Base-by-base conservation (phyloP, 768 basidiomycete genomes). In the Leccinum longicurvipes region DNA sequence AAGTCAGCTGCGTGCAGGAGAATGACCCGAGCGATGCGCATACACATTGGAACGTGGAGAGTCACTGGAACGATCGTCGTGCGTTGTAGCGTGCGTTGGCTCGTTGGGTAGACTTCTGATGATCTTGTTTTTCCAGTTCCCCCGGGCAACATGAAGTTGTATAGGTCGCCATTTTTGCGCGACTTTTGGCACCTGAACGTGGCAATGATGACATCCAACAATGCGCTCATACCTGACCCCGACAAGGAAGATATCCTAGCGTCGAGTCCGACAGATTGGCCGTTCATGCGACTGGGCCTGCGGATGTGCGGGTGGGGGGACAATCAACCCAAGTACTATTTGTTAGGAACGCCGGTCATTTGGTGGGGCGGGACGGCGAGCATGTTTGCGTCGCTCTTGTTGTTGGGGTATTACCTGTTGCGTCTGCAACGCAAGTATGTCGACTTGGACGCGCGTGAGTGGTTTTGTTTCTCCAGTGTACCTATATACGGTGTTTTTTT, bases 161-260 rank as follows among this genome's bases (percentile, higher is more conserved):
- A 96, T 75, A 79, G 76, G 36, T 96, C 96, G 2, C 89, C 96
- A 0, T 99, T 99, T 81, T 74, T 96, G 46, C 86, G 90, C 50
- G 96, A 99, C 74, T 99, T 99, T 73, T 95, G 93, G 87, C 96
- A 99, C 70, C 83, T 99, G 54, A 99, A 99, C 67, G 93, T 99
- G 24, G 97, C 95, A 8, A 99, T 99, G 97, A 94, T 95, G 92
- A 97, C 96, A 0, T 98, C 97, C 5, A 99, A 99, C 77, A 99
- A 99, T 67, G 96, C 97, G 0, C 86, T 99, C 53, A 72, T 98
- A 39, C 97, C 97, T 1, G 94, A 99, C 66, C 93, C 96, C 0
- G 97, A 99, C 78, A 98, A 98, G 74, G 93, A 96, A 63, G 97
- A 99, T 69, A 93, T 98, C 67, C 84, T 99, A 50, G 97, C 96